These are phyloP conservation scores for Lactarius tabidus DNA, from an alignment of 768 basidiomycete genomes.

Conservation along the genomic window DNA sequence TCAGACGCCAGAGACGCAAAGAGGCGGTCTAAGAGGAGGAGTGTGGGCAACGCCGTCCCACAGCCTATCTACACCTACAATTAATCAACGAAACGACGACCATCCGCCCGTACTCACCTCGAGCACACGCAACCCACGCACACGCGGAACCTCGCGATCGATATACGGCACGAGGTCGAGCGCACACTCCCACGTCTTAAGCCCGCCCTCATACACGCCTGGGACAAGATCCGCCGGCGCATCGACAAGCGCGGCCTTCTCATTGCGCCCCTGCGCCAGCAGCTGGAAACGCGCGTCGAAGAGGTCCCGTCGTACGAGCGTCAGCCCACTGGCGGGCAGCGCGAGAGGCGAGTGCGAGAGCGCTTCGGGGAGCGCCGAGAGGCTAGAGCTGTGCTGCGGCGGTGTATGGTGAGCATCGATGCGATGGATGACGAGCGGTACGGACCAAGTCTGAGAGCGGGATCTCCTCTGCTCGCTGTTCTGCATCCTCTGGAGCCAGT, in stretches of 20 bases:
- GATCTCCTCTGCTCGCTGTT: slow-evolving; percentile 31
- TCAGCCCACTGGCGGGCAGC: slow-evolving; percentile 37
- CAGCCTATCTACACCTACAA: slow-evolving; percentile 68
- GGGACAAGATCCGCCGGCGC: slow-evolving; percentile 88
- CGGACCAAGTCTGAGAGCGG: slow-evolving; percentile 34
- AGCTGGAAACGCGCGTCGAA: slow-evolving; percentile 97
- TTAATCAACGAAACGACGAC: not conserved
- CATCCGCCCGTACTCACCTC: slow-evolving; percentile 50
- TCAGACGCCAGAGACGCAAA: slow-evolving; percentile 36
- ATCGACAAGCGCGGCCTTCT: slow-evolving; percentile 60
- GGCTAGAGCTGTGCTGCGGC: slow-evolving; percentile 53
- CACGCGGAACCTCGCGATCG: slow-evolving; percentile 28
- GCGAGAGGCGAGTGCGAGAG: slow-evolving; percentile 79
- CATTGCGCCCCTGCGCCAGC: slow-evolving; percentile 48
- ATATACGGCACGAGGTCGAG: slow-evolving; percentile 78
- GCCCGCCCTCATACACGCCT: slow-evolving; percentile 89
- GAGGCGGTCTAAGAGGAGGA: slow-evolving; percentile 63
- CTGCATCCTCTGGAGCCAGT: not conserved
- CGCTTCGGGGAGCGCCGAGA: slow-evolving; percentile 56
- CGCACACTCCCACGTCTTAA: slow-evolving; percentile 98
- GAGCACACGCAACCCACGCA: slow-evolving; percentile 53
- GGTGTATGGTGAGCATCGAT: slow-evolving; percentile 1
- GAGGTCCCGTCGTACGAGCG: slow-evolving; percentile 75
- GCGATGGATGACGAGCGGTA: slow-evolving; percentile 10
- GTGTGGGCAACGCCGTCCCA: slow-evolving; percentile 83